Evolutionary conservation across 1,284 basidiomycete genomes (phyloP), one percentile per base, ranked within the genome.

Genomic region (Psilocybe mexicana): DNA sequence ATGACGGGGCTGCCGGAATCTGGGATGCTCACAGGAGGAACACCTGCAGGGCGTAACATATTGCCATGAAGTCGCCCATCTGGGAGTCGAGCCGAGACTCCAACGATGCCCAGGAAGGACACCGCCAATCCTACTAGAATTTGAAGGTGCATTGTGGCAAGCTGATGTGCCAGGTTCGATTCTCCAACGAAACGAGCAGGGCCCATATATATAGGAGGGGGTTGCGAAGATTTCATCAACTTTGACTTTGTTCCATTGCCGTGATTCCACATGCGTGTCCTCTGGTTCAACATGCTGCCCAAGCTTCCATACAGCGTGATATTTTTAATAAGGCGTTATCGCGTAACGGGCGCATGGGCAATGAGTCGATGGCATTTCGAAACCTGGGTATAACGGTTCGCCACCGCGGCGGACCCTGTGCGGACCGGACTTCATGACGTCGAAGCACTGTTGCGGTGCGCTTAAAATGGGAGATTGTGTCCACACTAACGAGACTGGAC

Each of bases 51-150:
- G 8, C 64, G 74, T 54, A 69, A 65, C 54, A 77, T 71, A 56
- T 79, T 81, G 33, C 65, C 76, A 49, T 79, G 72, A 24, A 67
- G 61, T 35, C 75, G 71, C 6, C 73, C 75, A 73, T 78, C 74
- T 10, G 63, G 69, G 23, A 75, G 66, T 12, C 59, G 54, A 40
- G 74, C 75, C 43, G 57, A 65, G 38, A 65, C 65, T n/a, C 65
- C 61, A 35, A 60, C 55, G 30, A 71, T 59, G 28, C 60, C 57
- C 43, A 58, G 60, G 26, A 59, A 53, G 28, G 68, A 54, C 57
- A 69, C 40, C 8, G 55, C 54, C 33, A 69, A 51, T 24, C 65
- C 64, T 57, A 64, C 55, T 44, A 67, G 33, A 50, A 35, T 57
- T 28, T 59, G 59, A 26, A 60, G 52, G 51, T 62, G 51, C 65